Evolutionary conservation across 352 stramenopile genomes (phyloP).

Genomic region (Globisporangium cylindrosporum): DNA sequence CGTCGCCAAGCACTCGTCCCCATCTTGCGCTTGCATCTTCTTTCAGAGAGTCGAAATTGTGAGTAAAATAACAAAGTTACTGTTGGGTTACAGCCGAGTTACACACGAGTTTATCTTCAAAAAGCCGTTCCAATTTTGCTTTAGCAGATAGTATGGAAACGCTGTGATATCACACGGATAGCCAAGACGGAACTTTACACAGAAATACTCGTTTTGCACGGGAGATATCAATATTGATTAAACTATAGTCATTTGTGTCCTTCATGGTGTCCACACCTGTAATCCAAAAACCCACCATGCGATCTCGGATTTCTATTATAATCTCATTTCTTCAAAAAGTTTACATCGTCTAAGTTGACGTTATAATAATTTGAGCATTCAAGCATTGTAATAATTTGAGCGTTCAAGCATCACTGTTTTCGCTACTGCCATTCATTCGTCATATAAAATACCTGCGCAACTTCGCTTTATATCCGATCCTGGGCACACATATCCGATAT

Average conservation of each 20-base stretch:
- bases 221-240: neutral
- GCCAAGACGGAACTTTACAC: constrained; percentile 1
- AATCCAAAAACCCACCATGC: no score
- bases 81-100: neutral
- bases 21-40: constrained; percentile 5
- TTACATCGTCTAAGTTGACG: no score
- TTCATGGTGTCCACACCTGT: constrained; percentile 4
- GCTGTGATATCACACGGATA: neutral
- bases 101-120: constrained; percentile 3
- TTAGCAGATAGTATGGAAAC: neutral
- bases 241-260: constrained; percentile 4
- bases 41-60: constrained; percentile 6
- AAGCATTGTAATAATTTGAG: no score
- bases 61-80: constrained; percentile 4
- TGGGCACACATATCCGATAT: no score
- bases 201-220: constrained; percentile 2
- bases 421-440: no score
- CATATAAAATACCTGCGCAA: no score
- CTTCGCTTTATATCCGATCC: no score
- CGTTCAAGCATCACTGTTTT: no score
- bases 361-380: no score
- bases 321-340: no score
- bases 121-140: constrained; percentile 1
- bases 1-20: constrained; percentile 1
- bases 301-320: no score